Base-by-base conservation (phyloP, 768 basidiomycete genomes). In the Lactifluus pinguis region DNA sequence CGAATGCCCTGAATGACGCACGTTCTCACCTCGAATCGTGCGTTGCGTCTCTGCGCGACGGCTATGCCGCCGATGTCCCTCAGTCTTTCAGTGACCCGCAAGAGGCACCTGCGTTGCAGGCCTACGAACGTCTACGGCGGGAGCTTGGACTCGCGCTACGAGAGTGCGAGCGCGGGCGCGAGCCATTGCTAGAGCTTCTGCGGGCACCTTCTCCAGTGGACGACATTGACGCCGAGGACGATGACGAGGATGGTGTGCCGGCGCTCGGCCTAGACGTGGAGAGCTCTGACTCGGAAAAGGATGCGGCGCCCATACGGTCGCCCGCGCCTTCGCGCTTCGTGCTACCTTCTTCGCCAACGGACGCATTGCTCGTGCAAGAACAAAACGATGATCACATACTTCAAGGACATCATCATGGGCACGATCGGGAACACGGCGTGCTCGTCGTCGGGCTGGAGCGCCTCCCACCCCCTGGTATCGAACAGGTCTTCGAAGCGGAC, bases 401-500 rank as follows among this genome's bases (percentile, higher is more conserved):
- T 4, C 44, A 45, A 8, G 55, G 60, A 21, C 48, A 25, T 25
- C 25, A 25, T 25, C 25, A 72, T 39, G 86, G 87, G 66, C 85
- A 87, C 63, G 83, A 76, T 6, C 80, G 78, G 15, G 65, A 76
- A 13, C 85, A 84, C 69, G 72, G 87, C 6, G 70, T 87, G 25
- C 67, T 80, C 10, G 71, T 77, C 4, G 70, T 82, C 6, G 79
- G 81, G 4, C 71, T 81, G 3, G 70, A 77, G 42, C 80, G 84
- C 65, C 72, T 89, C 3, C 85, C 85, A 1, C 78, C 81, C 7
- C 80, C 77, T 0, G 89, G 88, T 14, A 79, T 83, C 53, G 90
- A 92, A 68, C 88, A 90, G 68, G 88, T 93, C n/a, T 93, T 84
- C 65, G 90, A 92, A 68, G 83, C 81, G 1, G 87, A 89, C 5